These are phyloP conservation scores for Guadua angustifolia DNA, from an alignment of 176 grass and related monocot genomes.

Conservation along the genomic window DNA sequence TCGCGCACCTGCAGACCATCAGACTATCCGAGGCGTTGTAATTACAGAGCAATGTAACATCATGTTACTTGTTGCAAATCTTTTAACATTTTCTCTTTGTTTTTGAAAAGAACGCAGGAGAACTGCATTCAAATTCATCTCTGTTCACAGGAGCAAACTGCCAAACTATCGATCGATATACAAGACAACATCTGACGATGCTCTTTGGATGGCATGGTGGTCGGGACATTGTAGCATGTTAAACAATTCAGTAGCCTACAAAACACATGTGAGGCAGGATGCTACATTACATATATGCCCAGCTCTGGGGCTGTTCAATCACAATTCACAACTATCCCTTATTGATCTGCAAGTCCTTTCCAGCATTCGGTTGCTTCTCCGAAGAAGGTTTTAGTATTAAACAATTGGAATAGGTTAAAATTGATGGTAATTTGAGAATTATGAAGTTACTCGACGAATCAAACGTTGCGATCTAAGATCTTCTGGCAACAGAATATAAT, in stretches of 20 bases:
- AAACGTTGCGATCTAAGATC: neutral
- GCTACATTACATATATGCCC: neutral
- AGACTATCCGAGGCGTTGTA: neutral
- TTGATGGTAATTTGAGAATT: neutral
- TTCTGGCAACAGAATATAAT: neutral
- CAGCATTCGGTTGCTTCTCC: conserved; percentile 3
- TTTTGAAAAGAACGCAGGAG: neutral
- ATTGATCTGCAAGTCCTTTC: neutral
- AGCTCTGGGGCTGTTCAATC: conserved; percentile 11
- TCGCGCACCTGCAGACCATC: neutral
- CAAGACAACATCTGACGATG: neutral
- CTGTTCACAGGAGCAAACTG: neutral
- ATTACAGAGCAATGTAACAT: neutral
- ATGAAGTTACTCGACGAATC: neutral
- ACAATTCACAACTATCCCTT: conserved; percentile 13
- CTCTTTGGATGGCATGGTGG: neutral
- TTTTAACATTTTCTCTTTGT: neutral
- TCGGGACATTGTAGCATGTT: neutral
- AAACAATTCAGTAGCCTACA: neutral
- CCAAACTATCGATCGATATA: neutral
- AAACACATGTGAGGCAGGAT: neutral
- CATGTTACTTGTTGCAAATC: neutral
- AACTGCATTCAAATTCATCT: neutral
- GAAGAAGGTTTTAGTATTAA: neutral
- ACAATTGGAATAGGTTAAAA: neutral